phyloP scores from a whole-genome alignment of 805 yeast species.

The Isabelozyma gotoi region DNA sequence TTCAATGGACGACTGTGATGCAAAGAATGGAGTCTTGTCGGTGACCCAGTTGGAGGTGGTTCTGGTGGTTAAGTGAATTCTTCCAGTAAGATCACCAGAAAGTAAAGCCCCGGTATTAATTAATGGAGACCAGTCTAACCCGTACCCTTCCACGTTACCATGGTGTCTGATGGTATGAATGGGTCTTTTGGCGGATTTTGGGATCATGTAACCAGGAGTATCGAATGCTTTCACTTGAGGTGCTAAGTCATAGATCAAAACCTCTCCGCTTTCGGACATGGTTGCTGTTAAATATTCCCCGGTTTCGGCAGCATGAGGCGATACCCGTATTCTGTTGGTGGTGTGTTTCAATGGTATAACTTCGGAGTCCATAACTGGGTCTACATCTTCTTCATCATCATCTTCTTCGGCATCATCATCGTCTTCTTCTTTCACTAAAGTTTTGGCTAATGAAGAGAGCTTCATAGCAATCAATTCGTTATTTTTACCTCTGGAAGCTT shows the following conservation, averaged over 20 bases:
- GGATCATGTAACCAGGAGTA: slow-evolving; percentile 80
- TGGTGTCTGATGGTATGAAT: slow-evolving; percentile 78
- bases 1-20: slow-evolving; percentile 78
- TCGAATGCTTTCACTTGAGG: slow-evolving; percentile 82
- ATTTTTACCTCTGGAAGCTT: slow-evolving; percentile 82
- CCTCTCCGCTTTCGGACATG: slow-evolving; percentile 89
- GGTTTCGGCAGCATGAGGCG: slow-evolving; percentile 70
- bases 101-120: slow-evolving; percentile 76
- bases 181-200: slow-evolving; percentile 77
- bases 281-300: slow-evolving; percentile 87
- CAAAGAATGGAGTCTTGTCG: slow-evolving; percentile 75
- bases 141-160: slow-evolving; percentile 97
- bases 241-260: slow-evolving; percentile 75
- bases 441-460: slow-evolving; percentile 76
- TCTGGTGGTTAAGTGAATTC: slow-evolving; percentile 75
- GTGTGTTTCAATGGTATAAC: slow-evolving; percentile 75
- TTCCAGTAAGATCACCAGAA: slow-evolving; percentile 87
- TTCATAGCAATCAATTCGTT: slow-evolving; percentile 86
- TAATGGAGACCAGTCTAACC: slow-evolving; percentile 94
- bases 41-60: slow-evolving; percentile 81
- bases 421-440: slow-evolving; percentile 80
- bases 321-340: slow-evolving; percentile 83
- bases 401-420: slow-evolving; percentile 75
- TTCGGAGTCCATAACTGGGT: slow-evolving; percentile 87
- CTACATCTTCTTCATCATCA: slow-evolving; percentile 63